Conservation (phyloP, 176 grass and related monocot species). For the Dendrocalamus sinicus region DNA sequence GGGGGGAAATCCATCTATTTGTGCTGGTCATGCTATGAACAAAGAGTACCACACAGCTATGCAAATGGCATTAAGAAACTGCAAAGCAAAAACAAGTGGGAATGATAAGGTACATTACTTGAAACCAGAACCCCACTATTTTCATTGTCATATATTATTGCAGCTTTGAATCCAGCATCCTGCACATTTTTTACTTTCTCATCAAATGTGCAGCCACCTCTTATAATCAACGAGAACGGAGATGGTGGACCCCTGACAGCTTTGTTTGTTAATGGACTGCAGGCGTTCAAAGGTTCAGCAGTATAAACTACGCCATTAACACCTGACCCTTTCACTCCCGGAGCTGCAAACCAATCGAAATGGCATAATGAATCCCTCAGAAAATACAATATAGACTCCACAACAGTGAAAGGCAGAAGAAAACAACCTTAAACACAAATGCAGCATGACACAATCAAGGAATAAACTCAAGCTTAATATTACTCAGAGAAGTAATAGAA, state of each 20-base stretch:
- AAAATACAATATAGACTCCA: conserved; percentile 15
- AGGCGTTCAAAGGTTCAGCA: conserved; percentile 80
- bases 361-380: conserved; percentile 21
- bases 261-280: conserved; percentile 59
- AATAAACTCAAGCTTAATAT: not conserved
- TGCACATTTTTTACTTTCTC: conserved; percentile 81
- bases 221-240: conserved; percentile 71
- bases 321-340: conserved; percentile 74
- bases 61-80: conserved; percentile 17
- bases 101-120: conserved; percentile 67
- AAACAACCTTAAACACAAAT: not conserved
- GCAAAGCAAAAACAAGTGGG: not conserved
- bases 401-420: conserved; percentile 6
- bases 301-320: conserved; percentile 66
- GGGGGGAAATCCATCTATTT: not conserved
- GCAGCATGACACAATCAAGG: not conserved
- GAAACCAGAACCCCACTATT: conserved; percentile 68
- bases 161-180: conserved; percentile 91
- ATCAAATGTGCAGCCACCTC: conserved; percentile 89
- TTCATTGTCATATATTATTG: conserved; percentile 88
- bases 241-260: conserved; percentile 43
- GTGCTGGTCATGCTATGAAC: conserved; percentile 22
- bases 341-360: conserved; percentile 67
- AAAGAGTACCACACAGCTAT: conserved; percentile 16
- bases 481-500: not conserved